Conservation (phyloP, 257 asterid genomes). For the Capsicum rhomboideum region DNA sequence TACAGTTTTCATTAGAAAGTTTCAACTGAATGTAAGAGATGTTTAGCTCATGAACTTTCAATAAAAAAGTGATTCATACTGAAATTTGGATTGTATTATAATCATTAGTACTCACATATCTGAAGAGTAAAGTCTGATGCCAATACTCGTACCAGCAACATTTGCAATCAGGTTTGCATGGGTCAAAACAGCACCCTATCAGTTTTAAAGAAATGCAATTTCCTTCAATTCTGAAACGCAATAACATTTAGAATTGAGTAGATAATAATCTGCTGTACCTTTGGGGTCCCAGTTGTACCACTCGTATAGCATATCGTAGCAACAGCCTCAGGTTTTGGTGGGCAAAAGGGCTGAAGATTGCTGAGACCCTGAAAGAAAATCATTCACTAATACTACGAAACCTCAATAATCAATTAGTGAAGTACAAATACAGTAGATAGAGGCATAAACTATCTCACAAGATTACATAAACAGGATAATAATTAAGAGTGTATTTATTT, state of each 20-base stretch:
- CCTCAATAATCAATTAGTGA: neutral
- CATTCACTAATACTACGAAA: neutral
- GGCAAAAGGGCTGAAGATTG: constrained; percentile 55
- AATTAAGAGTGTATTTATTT: neutral
- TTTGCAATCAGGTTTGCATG: constrained; percentile 75
- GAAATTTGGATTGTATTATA: neutral
- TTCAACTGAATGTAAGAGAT: neutral
- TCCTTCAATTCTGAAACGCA: neutral
- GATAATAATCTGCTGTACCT: constrained; percentile 29
- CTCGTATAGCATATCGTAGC: constrained; percentile 91
- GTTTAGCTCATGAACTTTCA: neutral
- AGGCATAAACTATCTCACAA: neutral
- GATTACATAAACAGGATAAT: neutral
- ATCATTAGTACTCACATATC: constrained; percentile 59
- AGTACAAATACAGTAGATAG: neutral
- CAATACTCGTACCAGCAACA: constrained; percentile 51
- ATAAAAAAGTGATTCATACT: neutral
- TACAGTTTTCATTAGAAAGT: neutral
- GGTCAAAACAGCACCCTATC: constrained; percentile 75
- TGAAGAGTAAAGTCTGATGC: constrained; percentile 46
- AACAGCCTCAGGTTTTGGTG: constrained; percentile 71
- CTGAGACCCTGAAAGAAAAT: constrained; percentile 43
- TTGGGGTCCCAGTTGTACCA: constrained; percentile 97
- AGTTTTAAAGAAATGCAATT: neutral
- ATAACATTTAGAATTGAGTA: neutral